A percentile compares a stretch with the other conserved stretches of the same genome.
phyloP scores from a whole-genome alignment of 2,329 filamentous ascomycete genomes.

The Ceratocystis destructans region DNA sequence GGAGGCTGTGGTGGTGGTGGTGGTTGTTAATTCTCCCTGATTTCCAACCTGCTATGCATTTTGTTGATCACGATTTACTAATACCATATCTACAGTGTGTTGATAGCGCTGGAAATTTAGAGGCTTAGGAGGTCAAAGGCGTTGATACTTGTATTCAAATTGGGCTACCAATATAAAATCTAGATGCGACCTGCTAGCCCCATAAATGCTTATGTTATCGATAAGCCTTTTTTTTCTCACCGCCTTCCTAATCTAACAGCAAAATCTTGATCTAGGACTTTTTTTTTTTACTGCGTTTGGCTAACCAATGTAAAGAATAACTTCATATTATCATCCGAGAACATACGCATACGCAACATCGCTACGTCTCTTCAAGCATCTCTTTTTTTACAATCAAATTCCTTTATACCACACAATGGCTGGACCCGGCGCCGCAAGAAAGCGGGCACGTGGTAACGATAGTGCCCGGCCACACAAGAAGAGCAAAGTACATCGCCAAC shows the following conservation, averaged over 20 bases:
- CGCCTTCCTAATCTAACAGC: conserved; percentile 10
- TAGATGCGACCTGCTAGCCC: neutral
- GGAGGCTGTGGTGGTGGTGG: conserved; percentile 1
- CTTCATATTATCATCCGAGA: neutral
- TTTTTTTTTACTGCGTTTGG: conserved; percentile 5
- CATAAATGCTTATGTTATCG: conserved; percentile 10
- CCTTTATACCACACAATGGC: conserved; percentile 12
- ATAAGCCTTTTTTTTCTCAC: conserved; percentile 10
- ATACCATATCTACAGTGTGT: neutral
- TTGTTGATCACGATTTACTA: too few relatives aligned
- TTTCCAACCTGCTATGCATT: too few relatives aligned
- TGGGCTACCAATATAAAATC: neutral
- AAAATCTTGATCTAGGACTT: conserved; percentile 8
- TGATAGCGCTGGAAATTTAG: neutral
- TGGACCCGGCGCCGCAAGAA: conserved; percentile 22
- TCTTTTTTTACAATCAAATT: neutral
- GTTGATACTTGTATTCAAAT: too few relatives aligned
- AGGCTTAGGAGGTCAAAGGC: neutral
- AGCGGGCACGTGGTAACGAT: conserved; percentile 25
- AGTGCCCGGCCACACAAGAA: conserved; percentile 37
- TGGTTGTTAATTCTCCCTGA: too few relatives aligned
- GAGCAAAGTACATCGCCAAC: conserved; percentile 26
- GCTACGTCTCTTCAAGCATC: neutral
- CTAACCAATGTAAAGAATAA: neutral
- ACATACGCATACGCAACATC: neutral